phyloP scores from a whole-genome alignment of 2,329 filamentous ascomycete genomes.

The Pseudogymnoascus sp. region DNA sequence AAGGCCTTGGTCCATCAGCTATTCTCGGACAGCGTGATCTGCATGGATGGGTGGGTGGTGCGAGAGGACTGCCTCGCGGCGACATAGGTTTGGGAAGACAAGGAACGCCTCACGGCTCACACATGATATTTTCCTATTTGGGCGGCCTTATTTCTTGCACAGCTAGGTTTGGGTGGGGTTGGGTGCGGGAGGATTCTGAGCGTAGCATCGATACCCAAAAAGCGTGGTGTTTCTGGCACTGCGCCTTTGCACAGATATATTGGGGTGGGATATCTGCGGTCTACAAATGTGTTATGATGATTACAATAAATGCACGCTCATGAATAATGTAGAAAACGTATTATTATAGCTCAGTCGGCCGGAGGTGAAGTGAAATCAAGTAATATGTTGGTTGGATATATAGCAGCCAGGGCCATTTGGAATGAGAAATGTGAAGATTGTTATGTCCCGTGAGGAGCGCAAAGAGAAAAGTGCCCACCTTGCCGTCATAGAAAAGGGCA shows the following conservation, averaged over 20 bases:
- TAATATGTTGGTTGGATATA: neutral
- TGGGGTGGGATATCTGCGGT: neutral
- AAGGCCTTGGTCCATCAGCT: constrained; percentile 17
- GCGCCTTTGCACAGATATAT: neutral
- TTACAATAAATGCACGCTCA: neutral
- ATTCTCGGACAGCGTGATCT: constrained; percentile 19
- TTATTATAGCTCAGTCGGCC: neutral
- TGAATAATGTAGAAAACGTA: constrained; percentile 7
- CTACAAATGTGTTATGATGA: constrained; percentile 5
- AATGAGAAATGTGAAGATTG: no score
- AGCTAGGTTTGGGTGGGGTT: constrained; percentile 23
- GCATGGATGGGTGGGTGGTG: constrained; percentile 11
- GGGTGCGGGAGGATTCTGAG: constrained; percentile 15
- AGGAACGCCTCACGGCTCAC: constrained; percentile 31
- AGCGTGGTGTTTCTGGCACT: constrained; percentile 2
- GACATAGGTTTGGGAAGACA: constrained; percentile 17
- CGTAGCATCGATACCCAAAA: constrained; percentile 24
- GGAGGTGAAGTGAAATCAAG: neutral
- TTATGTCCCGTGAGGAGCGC: no score
- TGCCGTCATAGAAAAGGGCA: no score
- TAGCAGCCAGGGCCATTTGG: neutral
- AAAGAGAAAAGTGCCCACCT: no score
- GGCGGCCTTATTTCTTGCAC: constrained; percentile 32
- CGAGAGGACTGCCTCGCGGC: neutral
- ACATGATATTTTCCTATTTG: constrained; percentile 16